phyloP scores from a whole-genome alignment of 148 eudicot species.

The Vaccinium vitisidaea region DNA sequence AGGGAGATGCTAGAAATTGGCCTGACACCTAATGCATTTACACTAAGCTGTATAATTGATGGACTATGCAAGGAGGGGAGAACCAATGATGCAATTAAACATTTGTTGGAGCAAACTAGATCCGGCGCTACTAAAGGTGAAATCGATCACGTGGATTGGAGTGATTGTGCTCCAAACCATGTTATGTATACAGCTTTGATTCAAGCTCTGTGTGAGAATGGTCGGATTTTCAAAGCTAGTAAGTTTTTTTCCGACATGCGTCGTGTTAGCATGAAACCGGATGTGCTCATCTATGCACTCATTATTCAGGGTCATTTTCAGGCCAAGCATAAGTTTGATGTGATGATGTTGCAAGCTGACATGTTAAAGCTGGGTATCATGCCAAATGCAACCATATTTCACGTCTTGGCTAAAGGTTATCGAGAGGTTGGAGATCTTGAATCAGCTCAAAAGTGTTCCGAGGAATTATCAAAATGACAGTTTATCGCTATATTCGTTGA shows the following conservation, averaged over 20 bases:
- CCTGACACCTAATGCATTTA: constrained; percentile 55
- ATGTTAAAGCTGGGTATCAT: constrained; percentile 67
- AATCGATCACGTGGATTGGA: constrained; percentile 22
- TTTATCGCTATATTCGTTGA: no score
- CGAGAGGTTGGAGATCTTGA: constrained; percentile 36
- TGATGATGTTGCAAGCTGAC: constrained; percentile 78
- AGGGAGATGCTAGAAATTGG: constrained; percentile 72
- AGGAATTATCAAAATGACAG: constrained; percentile 30
- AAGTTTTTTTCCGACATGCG: constrained; percentile 67
- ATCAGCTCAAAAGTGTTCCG: constrained; percentile 39
- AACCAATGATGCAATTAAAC: constrained; percentile 47
- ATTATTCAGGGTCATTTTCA: constrained; percentile 42
- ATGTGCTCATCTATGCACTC: constrained; percentile 44
- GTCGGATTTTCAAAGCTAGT: constrained; percentile 56
- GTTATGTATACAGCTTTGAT: constrained; percentile 67
- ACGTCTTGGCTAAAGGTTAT: constrained; percentile 41
- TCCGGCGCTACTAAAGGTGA: constrained; percentile 12
- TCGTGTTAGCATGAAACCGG: constrained; percentile 45
- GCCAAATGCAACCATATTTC: constrained; percentile 35
- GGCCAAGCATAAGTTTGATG: constrained; percentile 39
- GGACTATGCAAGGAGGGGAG: constrained; percentile 74
- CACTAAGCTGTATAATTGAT: constrained; percentile 64
- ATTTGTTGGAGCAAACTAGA: constrained; percentile 43
- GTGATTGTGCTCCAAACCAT: constrained; percentile 34
- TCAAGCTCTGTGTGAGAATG: constrained; percentile 60